These are phyloP conservation scores for Hygrocybe coccinea DNA, from an alignment of 768 basidiomycete genomes.

Conservation along the genomic window DNA sequence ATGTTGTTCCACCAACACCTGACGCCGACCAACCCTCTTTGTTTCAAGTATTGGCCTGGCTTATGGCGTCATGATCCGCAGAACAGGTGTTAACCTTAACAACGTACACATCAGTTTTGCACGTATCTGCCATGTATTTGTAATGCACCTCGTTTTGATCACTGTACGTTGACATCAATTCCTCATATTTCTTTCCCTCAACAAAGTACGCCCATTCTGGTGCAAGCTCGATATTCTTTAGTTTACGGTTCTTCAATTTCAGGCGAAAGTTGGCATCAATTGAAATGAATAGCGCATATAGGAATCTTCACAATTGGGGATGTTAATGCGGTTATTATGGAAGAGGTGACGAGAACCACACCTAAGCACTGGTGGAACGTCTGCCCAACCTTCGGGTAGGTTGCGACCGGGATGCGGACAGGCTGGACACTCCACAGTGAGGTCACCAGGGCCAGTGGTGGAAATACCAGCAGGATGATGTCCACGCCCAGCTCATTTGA, in stretches of 20 bases:
- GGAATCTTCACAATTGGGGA: too few species aligned
- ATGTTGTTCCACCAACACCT: conserved; percentile 7
- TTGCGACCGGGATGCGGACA: conserved; percentile 23
- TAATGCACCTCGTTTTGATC: conserved; percentile 12
- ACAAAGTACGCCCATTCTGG: conserved; percentile 15
- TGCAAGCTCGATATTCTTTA: conserved; percentile 15
- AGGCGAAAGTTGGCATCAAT: conserved; percentile 24
- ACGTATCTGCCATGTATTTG: too few species aligned
- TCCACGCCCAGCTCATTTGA: conserved; percentile 21
- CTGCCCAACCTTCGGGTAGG: conserved; percentile 11
- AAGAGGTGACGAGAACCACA: background rate
- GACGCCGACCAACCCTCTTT: conserved; percentile 10
- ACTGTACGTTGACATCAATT: background rate
- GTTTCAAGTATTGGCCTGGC: conserved; percentile 5
- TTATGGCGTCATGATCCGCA: conserved; percentile 15
- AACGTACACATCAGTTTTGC: too few species aligned
- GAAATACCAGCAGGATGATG: conserved; percentile 10
- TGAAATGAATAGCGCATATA: conserved; percentile 20
- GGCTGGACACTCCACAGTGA: conserved; percentile 21
- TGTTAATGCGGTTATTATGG: too few species aligned
- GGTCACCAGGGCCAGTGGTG: conserved; percentile 11
- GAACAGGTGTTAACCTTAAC: conserved; percentile 19
- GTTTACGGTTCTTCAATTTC: conserved; percentile 13
- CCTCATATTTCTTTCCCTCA: conserved; percentile 5
- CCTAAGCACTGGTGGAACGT: background rate